A percentile compares a stretch with the other conserved stretches of the same genome.
Conservation (phyloP, 768 basidiomycete genomes). For the Tephrocybe sp. region DNA sequence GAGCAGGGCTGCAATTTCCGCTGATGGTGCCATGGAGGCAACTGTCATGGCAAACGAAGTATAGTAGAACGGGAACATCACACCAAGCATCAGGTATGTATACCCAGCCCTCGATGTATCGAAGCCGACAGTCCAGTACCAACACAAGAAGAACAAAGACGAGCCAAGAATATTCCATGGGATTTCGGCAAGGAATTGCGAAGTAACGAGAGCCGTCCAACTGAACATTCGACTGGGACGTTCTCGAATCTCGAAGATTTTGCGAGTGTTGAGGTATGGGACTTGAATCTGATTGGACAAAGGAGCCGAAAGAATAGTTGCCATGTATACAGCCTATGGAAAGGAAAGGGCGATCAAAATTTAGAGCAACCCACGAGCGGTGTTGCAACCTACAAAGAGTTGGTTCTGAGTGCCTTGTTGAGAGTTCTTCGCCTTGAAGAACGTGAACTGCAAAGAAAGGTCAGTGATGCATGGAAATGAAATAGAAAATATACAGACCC, state of each 20-base stretch:
- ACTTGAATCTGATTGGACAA: constrained; percentile 64
- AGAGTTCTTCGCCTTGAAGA: constrained; percentile 53
- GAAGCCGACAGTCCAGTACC: constrained; percentile 74
- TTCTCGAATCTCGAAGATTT: constrained; percentile 67
- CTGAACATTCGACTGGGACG: constrained; percentile 61
- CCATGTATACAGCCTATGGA: constrained; percentile 54
- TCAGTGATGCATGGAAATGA: constrained; percentile 7
- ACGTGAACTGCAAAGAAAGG: constrained; percentile 44
- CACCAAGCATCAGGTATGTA: constrained; percentile 52
- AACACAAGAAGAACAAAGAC: constrained; percentile 61
- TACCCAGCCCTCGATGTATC: constrained; percentile 50
- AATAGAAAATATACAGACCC: constrained; percentile 26
- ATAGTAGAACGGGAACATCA: constrained; percentile 63
- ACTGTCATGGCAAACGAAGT: constrained; percentile 60
- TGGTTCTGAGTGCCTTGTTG: constrained; percentile 62
- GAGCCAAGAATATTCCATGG: constrained; percentile 67
- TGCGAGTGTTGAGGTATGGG: constrained; percentile 58
- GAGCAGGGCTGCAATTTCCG: constrained; percentile 56
- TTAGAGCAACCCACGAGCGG: neutral
- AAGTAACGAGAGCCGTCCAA: constrained; percentile 57
- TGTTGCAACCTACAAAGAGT: constrained; percentile 48
- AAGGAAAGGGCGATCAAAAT: neutral
- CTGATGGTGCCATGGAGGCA: constrained; percentile 57
- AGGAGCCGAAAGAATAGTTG: constrained; percentile 47
- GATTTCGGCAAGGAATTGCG: constrained; percentile 55